A percentile compares a stretch with the other conserved stretches of the same genome.
Evolutionary conservation across 2,329 filamentous ascomycete species (phyloP).

Genomic region (Venturia aucupariae): DNA sequence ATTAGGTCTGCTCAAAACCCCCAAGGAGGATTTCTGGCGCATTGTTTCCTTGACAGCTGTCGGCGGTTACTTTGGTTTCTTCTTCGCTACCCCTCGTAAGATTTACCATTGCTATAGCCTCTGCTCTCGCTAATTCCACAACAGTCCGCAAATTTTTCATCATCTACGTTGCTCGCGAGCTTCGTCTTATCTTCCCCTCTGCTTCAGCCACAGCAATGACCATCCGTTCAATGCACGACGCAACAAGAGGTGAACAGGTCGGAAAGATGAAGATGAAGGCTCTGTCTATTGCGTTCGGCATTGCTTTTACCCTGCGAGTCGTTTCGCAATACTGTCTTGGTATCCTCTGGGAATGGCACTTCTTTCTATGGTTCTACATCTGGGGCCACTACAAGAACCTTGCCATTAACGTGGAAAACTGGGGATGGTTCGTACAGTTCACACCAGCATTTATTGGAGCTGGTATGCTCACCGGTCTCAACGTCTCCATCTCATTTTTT

Average conservation of each 20-base stretch:
- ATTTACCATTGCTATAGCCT: slow-evolving; percentile 14
- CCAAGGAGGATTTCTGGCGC: slow-evolving; percentile 46
- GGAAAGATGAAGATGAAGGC: slow-evolving; percentile 50
- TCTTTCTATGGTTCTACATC: slow-evolving; percentile 43
- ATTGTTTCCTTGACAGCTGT: slow-evolving; percentile 53
- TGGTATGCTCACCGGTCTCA: slow-evolving; percentile 50
- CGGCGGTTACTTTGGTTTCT: slow-evolving; percentile 55
- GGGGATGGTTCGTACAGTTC: slow-evolving; percentile 52
- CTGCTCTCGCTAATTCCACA: slow-evolving; percentile 15
- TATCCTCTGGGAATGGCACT: slow-evolving; percentile 51
- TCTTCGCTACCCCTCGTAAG: slow-evolving; percentile 47
- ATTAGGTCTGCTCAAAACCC: slow-evolving; percentile 41
- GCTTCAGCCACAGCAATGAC: slow-evolving; percentile 52
- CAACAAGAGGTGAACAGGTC: slow-evolving; percentile 41
- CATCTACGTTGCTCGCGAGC: slow-evolving; percentile 53
- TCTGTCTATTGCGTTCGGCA: slow-evolving; percentile 41
- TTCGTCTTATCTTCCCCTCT: slow-evolving; percentile 51
- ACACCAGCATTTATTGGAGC: slow-evolving; percentile 53
- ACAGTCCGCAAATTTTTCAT: slow-evolving; percentile 57
- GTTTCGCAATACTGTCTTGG: slow-evolving; percentile 51
- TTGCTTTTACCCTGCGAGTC: slow-evolving; percentile 45
- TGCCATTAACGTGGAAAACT: slow-evolving; percentile 47
- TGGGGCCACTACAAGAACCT: slow-evolving; percentile 44
- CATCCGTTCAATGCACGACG: slow-evolving; percentile 54
- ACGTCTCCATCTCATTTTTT: slow-evolving; percentile 50